phyloP scores from a whole-genome alignment of 1,284 basidiomycete species.

The Lentinus polychrous region DNA sequence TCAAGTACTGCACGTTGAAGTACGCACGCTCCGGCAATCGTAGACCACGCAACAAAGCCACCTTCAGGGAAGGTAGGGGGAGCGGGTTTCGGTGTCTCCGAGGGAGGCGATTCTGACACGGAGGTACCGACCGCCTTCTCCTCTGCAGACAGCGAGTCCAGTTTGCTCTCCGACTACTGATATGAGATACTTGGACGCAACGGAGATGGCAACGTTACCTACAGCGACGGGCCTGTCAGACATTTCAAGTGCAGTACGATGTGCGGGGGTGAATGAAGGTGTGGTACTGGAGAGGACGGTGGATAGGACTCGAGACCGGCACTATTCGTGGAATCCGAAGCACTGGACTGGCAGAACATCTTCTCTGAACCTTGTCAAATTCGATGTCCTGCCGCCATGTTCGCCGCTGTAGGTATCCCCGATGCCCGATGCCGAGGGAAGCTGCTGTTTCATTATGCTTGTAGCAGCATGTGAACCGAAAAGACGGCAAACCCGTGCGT shows the following conservation, averaged over 20 bases:
- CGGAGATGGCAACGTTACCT: not conserved
- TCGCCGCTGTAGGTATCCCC: not conserved
- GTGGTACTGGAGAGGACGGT: too few relatives aligned
- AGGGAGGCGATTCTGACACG: not conserved
- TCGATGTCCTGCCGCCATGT: slow-evolving; percentile 47
- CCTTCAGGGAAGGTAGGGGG: slow-evolving; percentile 1
- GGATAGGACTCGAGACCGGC: too few relatives aligned
- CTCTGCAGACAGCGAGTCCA: not conserved
- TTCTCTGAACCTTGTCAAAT: slow-evolving; percentile 47
- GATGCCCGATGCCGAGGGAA: not conserved
- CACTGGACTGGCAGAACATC: slow-evolving; percentile 41
- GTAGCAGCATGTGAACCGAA: too few relatives aligned
- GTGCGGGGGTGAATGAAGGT: too few relatives aligned
- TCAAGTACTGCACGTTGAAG: not conserved
- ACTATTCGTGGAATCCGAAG: too few relatives aligned
- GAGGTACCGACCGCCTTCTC: not conserved
- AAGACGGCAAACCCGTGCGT: too few relatives aligned
- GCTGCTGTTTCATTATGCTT: too few relatives aligned
- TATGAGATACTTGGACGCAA: not conserved
- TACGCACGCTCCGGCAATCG: slow-evolving; percentile 1
- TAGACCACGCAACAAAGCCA: not conserved
- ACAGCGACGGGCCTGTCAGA: slow-evolving; percentile 2
- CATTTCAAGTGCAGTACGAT: not conserved
- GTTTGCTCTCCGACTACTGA: not conserved
- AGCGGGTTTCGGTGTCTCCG: not conserved